Percentiles rank a stretch among this genome's conserved stretches.
Evolutionary conservation across 371 early-diverging fungal genomes (phyloP).

Genomic region (Mortierella sp.): DNA sequence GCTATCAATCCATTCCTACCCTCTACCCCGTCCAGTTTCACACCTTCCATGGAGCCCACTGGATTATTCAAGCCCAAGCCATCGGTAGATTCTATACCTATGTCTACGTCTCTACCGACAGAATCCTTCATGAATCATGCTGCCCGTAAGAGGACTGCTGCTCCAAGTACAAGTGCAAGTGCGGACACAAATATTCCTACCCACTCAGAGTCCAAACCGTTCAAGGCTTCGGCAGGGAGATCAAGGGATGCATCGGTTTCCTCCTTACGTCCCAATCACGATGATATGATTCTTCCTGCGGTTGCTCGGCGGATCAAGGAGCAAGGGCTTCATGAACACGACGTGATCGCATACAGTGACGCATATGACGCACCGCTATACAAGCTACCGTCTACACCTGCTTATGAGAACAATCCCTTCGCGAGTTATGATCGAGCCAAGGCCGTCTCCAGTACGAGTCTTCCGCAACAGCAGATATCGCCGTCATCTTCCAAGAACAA

Average conservation of each 20-base stretch:
- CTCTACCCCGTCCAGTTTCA: conserved; percentile 43
- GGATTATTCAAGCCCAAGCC: conserved; percentile 7
- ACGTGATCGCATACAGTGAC: conserved; percentile 47
- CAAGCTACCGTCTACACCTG: conserved; percentile 18
- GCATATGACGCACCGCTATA: conserved; percentile 50
- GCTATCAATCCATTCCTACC: conserved; percentile 33
- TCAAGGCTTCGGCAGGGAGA: conserved; percentile 8
- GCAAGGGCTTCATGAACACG: conserved; percentile 29
- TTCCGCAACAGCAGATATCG: neutral
- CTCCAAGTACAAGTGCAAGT: conserved; percentile 7
- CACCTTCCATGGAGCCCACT: conserved; percentile 45
- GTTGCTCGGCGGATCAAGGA: conserved; percentile 48
- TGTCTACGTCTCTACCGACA: neutral
- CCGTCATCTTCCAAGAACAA: neutral
- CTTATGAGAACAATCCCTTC: conserved; percentile 24
- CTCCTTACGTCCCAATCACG: conserved; percentile 32
- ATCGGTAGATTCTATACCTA: conserved; percentile 3
- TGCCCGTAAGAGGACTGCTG: neutral
- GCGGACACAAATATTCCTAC: no score
- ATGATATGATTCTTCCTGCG: conserved; percentile 49
- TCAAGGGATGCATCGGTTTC: conserved; percentile 24
- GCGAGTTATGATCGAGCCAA: conserved; percentile 44
- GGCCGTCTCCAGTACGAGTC: conserved; percentile 36
- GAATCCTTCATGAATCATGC: neutral
- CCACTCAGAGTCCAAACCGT: conserved; percentile 9